Evolutionary conservation across 805 yeast species (phyloP).

Genomic region (Wickerhamomyces canadensis): DNA sequence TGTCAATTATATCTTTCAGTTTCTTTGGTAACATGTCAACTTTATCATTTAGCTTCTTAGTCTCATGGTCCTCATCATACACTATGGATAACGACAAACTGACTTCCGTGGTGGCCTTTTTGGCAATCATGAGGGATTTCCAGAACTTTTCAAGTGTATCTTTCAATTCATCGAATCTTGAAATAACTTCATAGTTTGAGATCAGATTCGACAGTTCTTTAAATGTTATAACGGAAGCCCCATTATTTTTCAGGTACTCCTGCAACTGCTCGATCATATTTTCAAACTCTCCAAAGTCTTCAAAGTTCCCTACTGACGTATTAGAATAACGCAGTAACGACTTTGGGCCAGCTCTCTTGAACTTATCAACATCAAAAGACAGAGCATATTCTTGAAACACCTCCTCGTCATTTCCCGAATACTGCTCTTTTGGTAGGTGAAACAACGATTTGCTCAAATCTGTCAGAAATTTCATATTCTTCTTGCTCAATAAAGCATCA

Average conservation of each 20-base stretch:
- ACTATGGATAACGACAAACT: slow-evolving; percentile 10
- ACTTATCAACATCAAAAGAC: slow-evolving; percentile 4
- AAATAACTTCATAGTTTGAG: slow-evolving; percentile 1
- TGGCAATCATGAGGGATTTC: slow-evolving; percentile 8
- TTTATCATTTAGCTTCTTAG: neutral
- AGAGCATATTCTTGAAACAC: slow-evolving; percentile 15
- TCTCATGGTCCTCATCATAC: slow-evolving; percentile 9
- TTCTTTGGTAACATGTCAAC: slow-evolving; percentile 1
- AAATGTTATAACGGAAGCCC: slow-evolving; percentile 9
- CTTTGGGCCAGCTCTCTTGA: neutral
- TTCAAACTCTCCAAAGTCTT: slow-evolving; percentile 31
- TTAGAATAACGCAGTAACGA: slow-evolving; percentile 20
- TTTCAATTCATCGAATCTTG: slow-evolving; percentile 4
- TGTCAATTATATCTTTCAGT: slow-evolving; percentile 5
- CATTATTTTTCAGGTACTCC: slow-evolving; percentile 24
- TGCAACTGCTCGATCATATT: slow-evolving; percentile 33
- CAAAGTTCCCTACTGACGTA: slow-evolving; percentile 22
- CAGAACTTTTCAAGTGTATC: slow-evolving; percentile 5
- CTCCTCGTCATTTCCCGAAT: slow-evolving; percentile 4
- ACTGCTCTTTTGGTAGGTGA: slow-evolving; percentile 1
- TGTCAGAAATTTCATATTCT: neutral
- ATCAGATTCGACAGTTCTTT: neutral
- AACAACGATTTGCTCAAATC: slow-evolving; percentile 6
- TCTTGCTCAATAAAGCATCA: too few relatives aligned
- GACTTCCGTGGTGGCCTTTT: slow-evolving; percentile 9